phyloP scores from a whole-genome alignment of 2,329 filamentous ascomycete genomes.

The Fusarium sp. region DNA sequence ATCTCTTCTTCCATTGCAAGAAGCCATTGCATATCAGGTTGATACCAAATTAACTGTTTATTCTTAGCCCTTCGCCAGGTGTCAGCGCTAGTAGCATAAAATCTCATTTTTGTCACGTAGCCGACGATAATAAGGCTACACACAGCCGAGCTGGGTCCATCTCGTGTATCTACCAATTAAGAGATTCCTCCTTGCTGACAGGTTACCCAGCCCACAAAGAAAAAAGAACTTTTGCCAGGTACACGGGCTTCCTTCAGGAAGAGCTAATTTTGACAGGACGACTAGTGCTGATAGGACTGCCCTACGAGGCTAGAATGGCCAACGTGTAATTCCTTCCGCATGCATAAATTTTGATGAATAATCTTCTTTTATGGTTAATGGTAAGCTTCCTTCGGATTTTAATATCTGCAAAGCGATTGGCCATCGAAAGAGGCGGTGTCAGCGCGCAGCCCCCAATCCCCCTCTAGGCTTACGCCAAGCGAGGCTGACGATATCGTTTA shows the following conservation, averaged over 20 bases:
- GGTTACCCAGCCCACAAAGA: neutral
- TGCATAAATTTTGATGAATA: neutral
- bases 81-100: neutral
- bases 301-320: neutral
- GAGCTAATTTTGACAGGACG: neutral
- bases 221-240: neutral
- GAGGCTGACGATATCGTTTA: neutral
- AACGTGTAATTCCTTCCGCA: neutral
- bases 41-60: too few relatives aligned
- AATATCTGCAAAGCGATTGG: neutral
- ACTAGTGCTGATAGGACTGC: neutral
- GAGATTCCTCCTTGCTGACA: neutral
- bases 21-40: too few relatives aligned
- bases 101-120: neutral
- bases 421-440: neutral
- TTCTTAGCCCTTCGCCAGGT: neutral
- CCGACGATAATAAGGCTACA: neutral
- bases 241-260: neutral
- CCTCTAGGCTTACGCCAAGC: neutral
- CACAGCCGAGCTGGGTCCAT: neutral
- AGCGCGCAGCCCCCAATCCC: neutral
- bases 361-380: constrained; percentile 1
- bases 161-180: neutral
- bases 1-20: neutral
- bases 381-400: neutral